phyloP scores from a whole-genome alignment of 2,329 filamentous ascomycete genomes.

The Sporothrix curviconia region DNA sequence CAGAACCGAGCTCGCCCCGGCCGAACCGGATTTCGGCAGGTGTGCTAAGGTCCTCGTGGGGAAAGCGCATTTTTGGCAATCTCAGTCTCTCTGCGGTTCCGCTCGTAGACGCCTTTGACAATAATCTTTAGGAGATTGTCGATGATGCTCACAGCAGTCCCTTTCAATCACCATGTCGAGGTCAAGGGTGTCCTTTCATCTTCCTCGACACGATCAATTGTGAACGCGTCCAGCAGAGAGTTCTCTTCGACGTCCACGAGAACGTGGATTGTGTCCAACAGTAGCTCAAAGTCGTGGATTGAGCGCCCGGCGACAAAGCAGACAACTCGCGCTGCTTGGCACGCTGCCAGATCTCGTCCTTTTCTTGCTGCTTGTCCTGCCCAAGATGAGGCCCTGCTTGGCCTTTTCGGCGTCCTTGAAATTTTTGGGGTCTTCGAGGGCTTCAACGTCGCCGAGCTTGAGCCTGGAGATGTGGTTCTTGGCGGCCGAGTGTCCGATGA shows the following conservation, averaged over 20 bases:
- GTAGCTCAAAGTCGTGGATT: conserved; percentile 69
- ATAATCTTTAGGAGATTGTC: conserved; percentile 70
- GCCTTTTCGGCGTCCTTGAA: conserved; percentile 23
- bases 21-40: conserved; percentile 82
- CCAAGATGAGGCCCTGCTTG: conserved; percentile 29
- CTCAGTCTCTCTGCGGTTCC: conserved; percentile 58
- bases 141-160: conserved; percentile 77
- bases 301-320: conserved; percentile 62
- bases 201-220: conserved; percentile 33
- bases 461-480: conserved; percentile 35
- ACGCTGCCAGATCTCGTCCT: conserved; percentile 26
- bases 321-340: conserved; percentile 31
- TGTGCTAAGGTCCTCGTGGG: conserved; percentile 76
- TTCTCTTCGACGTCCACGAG: conserved; percentile 45
- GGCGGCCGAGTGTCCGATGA: conserved; percentile 32
- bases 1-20: conserved; percentile 66
- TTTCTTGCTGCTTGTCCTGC: conserved; percentile 29
- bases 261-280: conserved; percentile 51
- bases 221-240: conserved; percentile 46
- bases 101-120: conserved; percentile 50
- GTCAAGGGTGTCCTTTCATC: conserved; percentile 52
- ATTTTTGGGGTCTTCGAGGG: conserved; percentile 26
- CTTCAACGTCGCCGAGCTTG: conserved; percentile 31
- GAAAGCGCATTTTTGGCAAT: conserved; percentile 76
- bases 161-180: conserved; percentile 86